Percentiles rank a stretch among this genome's conserved stretches.
phyloP scores from a whole-genome alignment of 495 filamentous ascomycete genomes.

The Aspergillus bertholletiae region DNA sequence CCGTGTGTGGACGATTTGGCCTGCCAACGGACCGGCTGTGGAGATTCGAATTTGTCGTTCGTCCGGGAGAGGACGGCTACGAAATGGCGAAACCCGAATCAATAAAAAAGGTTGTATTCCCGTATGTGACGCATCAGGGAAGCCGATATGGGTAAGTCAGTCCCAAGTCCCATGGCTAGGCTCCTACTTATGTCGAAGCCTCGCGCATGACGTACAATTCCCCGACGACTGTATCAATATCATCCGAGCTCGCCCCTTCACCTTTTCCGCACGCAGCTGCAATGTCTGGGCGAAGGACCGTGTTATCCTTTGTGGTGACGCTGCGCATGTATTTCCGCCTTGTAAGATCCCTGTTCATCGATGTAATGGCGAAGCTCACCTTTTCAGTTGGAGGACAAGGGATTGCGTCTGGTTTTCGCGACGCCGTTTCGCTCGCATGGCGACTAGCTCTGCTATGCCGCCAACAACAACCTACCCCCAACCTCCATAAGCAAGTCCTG shows the following conservation, averaged over 20 bases:
- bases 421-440: constrained; percentile 6
- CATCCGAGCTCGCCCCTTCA: constrained; percentile 48
- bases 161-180: not conserved
- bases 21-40: constrained; percentile 37
- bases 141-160: constrained; percentile 26
- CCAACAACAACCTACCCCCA: not conserved
- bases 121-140: constrained; percentile 30
- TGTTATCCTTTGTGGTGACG: constrained; percentile 48
- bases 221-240: constrained; percentile 48
- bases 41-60: constrained; percentile 48
- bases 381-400: constrained; percentile 47
- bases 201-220: constrained; percentile 31
- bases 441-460: constrained; percentile 35
- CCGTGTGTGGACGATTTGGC: constrained; percentile 49
- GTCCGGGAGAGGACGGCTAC: constrained; percentile 22
- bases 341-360: constrained; percentile 24
- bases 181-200: constrained; percentile 9
- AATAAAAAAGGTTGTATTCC: constrained; percentile 26
- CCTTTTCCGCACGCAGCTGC: constrained; percentile 43
- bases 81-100: constrained; percentile 25
- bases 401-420: constrained; percentile 43
- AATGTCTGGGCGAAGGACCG: constrained; percentile 48
- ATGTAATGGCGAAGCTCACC: not conserved
- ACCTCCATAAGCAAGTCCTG: constrained; percentile 20
- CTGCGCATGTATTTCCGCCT: constrained; percentile 55